phyloP scores from a whole-genome alignment of 768 basidiomycete species.

The Hemileccinum rubropunctum region DNA sequence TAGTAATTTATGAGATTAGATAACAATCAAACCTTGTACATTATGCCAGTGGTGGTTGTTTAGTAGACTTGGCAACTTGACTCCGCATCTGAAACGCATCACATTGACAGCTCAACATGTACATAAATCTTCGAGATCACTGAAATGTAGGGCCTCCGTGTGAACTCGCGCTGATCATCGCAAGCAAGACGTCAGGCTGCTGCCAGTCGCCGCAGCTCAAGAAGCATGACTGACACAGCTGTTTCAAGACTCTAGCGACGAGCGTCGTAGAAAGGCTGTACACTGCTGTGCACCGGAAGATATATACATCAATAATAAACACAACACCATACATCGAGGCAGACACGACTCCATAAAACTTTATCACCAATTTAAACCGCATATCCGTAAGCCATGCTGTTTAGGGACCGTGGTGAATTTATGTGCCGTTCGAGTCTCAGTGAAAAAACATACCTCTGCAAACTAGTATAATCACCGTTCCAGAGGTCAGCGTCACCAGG shows the following conservation, averaged over 20 bases:
- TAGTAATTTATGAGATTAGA: conserved; percentile 13
- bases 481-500: conserved; percentile 59
- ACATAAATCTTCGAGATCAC: too few species aligned
- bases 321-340: too few species aligned
- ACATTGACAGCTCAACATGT: too few species aligned
- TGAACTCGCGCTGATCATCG: too few species aligned
- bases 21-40: conserved; percentile 4
- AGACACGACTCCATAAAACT: background rate
- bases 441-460: conserved; percentile 33
- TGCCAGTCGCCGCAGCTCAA: too few species aligned
- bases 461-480: conserved; percentile 48
- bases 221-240: too few species aligned
- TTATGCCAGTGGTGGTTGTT: too few species aligned
- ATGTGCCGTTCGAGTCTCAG: background rate
- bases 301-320: background rate
- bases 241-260: background rate
- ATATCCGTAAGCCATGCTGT: conserved; percentile 23
- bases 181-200: too few species aligned
- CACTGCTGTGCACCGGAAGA: too few species aligned
- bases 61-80: background rate
- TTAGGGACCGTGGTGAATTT: background rate
- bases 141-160: too few species aligned
- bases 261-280: too few species aligned
- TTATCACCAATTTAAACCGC: background rate
- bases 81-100: too few species aligned